Base-by-base conservation (phyloP, 2,329 filamentous ascomycete genomes). In the Escovopsis weberi region DNA sequence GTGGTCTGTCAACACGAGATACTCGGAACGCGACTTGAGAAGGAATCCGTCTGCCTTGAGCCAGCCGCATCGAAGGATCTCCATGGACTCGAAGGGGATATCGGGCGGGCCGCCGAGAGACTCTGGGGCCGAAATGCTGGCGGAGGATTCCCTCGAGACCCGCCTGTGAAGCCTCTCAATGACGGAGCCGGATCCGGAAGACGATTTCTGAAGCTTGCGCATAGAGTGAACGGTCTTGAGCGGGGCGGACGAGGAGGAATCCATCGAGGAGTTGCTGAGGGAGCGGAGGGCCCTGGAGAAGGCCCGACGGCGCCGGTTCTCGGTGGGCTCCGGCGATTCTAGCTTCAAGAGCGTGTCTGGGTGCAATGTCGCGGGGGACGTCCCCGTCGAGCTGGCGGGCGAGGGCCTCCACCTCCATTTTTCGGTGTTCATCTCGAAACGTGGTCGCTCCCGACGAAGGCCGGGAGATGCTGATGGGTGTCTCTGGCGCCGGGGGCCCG, bases 1-100 rank as follows among this genome's bases (percentile, higher is more conserved):
- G 36, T 66, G 62, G 30, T 69, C 58, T 3, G 73, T 72, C 23
- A 74, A 56, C 26, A 75, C 71, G 10, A 76, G 53, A 46, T 72
- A 74, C 43, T 69, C 67, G 40, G 64, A 59, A 33, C 67, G 68
- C 2, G 65, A 58, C 45, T 71, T 73, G 47, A 71, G 58, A 3
- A 72, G 55, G 18, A 68, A 67, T 4, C 66, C 56, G 44, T 74
- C 69, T 1, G 65, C 56, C 51, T 73, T 72, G 33, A 76, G 58
- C 12, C 65, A 56, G 2, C 68, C 68, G 40, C 63, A 64, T 38
- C 65, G 65, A 35, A 69, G 48, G 15, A 70, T 50, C 33, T 62
- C 61, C 59, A 66, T 64, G 11, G 55, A 50, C 2, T 55, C 49
- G 37, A 62, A 60, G 4, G 59, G 53, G 12, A 53, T 51, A 19